Percentiles rank a stretch among this genome's conserved stretches.
Conservation (phyloP, 2,329 filamentous ascomycete species). For the Diplodia corticola region DNA sequence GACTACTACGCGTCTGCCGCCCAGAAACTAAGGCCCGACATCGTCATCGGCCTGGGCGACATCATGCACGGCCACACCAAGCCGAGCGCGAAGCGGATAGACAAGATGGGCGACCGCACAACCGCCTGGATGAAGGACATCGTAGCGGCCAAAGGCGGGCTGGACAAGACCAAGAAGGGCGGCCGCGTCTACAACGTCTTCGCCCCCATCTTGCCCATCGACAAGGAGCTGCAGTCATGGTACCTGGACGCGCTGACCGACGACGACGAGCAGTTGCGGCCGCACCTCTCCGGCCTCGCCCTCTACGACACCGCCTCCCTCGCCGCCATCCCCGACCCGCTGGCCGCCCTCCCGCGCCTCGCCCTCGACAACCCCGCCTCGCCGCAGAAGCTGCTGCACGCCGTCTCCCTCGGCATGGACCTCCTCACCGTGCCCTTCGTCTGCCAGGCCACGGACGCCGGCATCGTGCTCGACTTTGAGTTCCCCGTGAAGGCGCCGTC, state of each 20-base stretch:
- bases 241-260: slow-evolving; percentile 76
- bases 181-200: slow-evolving; percentile 48
- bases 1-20: slow-evolving; percentile 68
- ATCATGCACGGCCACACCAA: slow-evolving; percentile 58
- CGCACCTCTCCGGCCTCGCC: slow-evolving; percentile 64
- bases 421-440: slow-evolving; percentile 77
- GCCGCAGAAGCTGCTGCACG: slow-evolving; percentile 75
- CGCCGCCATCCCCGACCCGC: slow-evolving; percentile 61
- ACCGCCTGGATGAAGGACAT: slow-evolving; percentile 77
- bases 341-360: slow-evolving; percentile 69
- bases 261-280: slow-evolving; percentile 33
- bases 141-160: slow-evolving; percentile 43
- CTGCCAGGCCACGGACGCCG: slow-evolving; percentile 73
- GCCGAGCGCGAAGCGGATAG: slow-evolving; percentile 69
- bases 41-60: slow-evolving; percentile 77
- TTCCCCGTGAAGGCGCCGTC: slow-evolving; percentile 58
- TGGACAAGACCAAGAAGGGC: slow-evolving; percentile 30
- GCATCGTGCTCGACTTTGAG: slow-evolving; percentile 76
- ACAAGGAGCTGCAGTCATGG: slow-evolving; percentile 71
- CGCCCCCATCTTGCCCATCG: slow-evolving; percentile 70
- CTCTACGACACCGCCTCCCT: slow-evolving; percentile 74
- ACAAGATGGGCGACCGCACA: slow-evolving; percentile 83
- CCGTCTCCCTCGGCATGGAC: slow-evolving; percentile 76
- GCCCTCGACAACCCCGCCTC: slow-evolving; percentile 68
- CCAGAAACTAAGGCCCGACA: slow-evolving; percentile 70